A percentile compares a stretch with the other conserved stretches of the same genome.
Conservation (phyloP, 495 filamentous ascomycete genomes). For the Tuber aestivum region DNA sequence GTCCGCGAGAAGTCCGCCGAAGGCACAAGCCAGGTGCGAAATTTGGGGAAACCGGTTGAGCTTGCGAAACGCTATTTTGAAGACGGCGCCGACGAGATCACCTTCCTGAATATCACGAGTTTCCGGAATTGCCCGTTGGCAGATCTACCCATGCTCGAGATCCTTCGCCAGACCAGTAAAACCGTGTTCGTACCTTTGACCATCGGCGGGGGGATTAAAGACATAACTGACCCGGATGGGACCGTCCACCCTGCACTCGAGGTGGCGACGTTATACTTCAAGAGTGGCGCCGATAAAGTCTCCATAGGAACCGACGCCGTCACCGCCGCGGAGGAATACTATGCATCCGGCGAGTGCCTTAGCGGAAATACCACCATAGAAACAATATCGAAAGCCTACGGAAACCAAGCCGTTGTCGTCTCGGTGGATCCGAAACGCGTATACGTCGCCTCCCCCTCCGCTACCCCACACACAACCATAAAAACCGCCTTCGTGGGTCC, state of each 20-base stretch:
- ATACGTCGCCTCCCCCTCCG: slow-evolving; percentile 65
- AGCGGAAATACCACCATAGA: slow-evolving; percentile 85
- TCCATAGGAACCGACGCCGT: slow-evolving; percentile 96
- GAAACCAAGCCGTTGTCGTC: slow-evolving; percentile 93
- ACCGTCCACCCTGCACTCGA: slow-evolving; percentile 78
- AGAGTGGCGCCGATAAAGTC: slow-evolving; percentile 96
- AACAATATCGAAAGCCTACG: slow-evolving; percentile 86
- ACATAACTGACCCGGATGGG: slow-evolving; percentile 85
- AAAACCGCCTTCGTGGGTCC: slow-evolving; percentile 64
- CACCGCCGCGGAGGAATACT: slow-evolving; percentile 82
- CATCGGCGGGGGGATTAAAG: slow-evolving; percentile 88
- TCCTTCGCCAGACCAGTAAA: slow-evolving; percentile 74
- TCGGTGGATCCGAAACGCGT: slow-evolving; percentile 89
- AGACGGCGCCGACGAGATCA: slow-evolving; percentile 92
- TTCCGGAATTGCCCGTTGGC: slow-evolving; percentile 90
- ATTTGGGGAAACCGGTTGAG: slow-evolving; percentile 92
- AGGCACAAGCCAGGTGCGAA: slow-evolving; percentile 63
- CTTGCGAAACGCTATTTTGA: slow-evolving; percentile 93
- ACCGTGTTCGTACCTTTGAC: slow-evolving; percentile 97
- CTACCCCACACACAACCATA: slow-evolving; percentile 73
- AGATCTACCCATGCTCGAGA: slow-evolving; percentile 93
- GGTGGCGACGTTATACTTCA: slow-evolving; percentile 95
- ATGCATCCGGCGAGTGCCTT: slow-evolving; percentile 58
- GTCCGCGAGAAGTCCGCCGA: slow-evolving; percentile 85
- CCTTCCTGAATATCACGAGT: slow-evolving; percentile 95